Evolutionary conservation across 1,139 yeast species (phyloP), one percentile per base, ranked within the genome.

Genomic region (Taphrina sp.): DNA sequence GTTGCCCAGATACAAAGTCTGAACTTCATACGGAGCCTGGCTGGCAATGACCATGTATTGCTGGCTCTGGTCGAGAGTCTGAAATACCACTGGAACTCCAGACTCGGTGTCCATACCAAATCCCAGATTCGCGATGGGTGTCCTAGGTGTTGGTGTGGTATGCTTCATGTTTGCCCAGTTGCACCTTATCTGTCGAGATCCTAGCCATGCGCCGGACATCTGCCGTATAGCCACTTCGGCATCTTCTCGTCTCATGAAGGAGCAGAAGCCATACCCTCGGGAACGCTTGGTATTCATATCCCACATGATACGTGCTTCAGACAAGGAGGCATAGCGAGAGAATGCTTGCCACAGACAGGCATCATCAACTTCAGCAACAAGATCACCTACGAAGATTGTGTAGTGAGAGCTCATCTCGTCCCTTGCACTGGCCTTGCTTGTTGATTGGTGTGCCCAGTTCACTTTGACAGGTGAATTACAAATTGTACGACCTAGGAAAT

Each of bases 251-350:
- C 76, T 77, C 20, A 74, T 69, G 66, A 88, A 89, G 1, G 95
- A 83, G n/a, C 86, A 95, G 70, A 89, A 89, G 1, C 96, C 96
- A 66, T 88, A 89, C 19, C 96, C 95, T 70, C 96, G 76, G 3
- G 95, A 85, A 67, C 95, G 75, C 34, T 95, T 90, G 20, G 95
- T 85, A 67, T 85, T 90, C 95, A 87, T 87, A 69, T 89, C 96
- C 96, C 96, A 88, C 95, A 89, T 89, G 36, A 89, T 95, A 64
- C 88, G 90, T 16, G 95, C 96, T 67, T 87, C 95, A 52, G 81
- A 74, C 64, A 85, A 73, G 3, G 89, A 78, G 19, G 74, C 74
- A 67, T 80, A 85, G 56, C 73, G 73, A n/a, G 74, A 64, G 67
- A 89, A 89, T 5, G 85, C 76, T 45, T 69, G 72, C 53, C 74